A percentile compares a stretch with the other conserved stretches of the same genome.
These are phyloP conservation scores for Heimioporus retisporus DNA, from an alignment of 1,284 basidiomycete genomes.

Conservation along the genomic window DNA sequence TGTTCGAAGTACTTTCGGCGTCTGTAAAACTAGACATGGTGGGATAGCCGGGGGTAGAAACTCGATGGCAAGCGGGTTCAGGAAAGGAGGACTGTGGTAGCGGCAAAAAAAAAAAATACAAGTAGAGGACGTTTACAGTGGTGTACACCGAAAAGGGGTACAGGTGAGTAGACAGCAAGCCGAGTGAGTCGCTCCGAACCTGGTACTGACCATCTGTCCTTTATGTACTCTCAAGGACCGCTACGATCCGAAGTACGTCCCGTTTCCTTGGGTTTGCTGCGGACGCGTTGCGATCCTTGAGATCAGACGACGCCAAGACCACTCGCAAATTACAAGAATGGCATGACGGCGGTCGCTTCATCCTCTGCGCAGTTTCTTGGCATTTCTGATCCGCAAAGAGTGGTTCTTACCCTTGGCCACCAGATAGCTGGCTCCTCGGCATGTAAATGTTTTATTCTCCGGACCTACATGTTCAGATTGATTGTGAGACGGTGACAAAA, in stretches of 20 bases:
- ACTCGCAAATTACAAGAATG: constrained; percentile 11
- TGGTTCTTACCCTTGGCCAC: constrained; percentile 8
- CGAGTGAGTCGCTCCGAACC: constrained; percentile 4
- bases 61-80: constrained; percentile 17
- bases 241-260: constrained; percentile 1
- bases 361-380: constrained; percentile 28
- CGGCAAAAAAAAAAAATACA: constrained; percentile 4
- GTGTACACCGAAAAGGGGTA: constrained; percentile 2
- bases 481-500: no score
- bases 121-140: constrained; percentile 5
- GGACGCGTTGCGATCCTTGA: constrained; percentile 5
- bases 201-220: constrained; percentile 3
- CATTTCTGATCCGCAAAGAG: constrained; percentile 27
- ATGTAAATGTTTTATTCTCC: background rate
- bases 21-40: background rate
- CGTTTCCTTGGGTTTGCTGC: constrained; percentile 20
- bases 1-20: background rate
- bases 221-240: constrained; percentile 24
- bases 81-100: background rate
- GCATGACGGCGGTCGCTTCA: constrained; percentile 10
- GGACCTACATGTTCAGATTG: background rate
- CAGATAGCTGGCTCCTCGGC: background rate
- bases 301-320: constrained; percentile 20
- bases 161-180: constrained; percentile 2
- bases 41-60: constrained; percentile 1